Percentiles rank a stretch among this genome's conserved stretches.
Conservation (phyloP, 805 yeast species). For the Nakazawaea pomicola region DNA sequence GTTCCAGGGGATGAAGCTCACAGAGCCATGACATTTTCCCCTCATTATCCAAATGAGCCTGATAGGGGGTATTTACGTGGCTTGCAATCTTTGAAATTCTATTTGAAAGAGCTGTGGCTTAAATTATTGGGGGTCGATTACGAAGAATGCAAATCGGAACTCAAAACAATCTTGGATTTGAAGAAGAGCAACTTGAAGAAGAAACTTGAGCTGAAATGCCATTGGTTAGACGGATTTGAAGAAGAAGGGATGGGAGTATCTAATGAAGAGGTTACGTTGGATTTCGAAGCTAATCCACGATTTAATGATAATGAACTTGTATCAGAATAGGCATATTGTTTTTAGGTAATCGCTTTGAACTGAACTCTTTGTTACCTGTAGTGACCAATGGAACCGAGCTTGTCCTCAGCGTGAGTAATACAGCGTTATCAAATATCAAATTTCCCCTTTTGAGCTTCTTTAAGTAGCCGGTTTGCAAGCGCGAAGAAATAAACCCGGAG, state of each 20-base stretch:
- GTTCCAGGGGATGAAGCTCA: slow-evolving; percentile 52
- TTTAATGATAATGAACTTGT: slow-evolving; percentile 8
- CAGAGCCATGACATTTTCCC: slow-evolving; percentile 57
- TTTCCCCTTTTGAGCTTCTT: too few species aligned
- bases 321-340: slow-evolving; percentile 4
- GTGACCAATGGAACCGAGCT: too few species aligned
- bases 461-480: too few species aligned
- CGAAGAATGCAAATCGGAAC: slow-evolving; percentile 20
- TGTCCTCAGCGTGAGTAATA: too few species aligned
- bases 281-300: not conserved
- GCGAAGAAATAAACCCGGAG: too few species aligned
- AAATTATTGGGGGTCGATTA: slow-evolving; percentile 42
- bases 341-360: not conserved
- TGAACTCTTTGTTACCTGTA: too few species aligned
- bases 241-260: slow-evolving; percentile 16
- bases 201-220: slow-evolving; percentile 18
- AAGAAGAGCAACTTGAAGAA: slow-evolving; percentile 15
- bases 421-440: too few species aligned
- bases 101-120: slow-evolving; percentile 57
- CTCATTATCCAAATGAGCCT: slow-evolving; percentile 53
- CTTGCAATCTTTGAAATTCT: slow-evolving; percentile 60
- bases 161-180: slow-evolving; percentile 6
- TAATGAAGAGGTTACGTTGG: not conserved
- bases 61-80: slow-evolving; percentile 90
- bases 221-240: slow-evolving; percentile 32